Conservation (phyloP, 1,284 basidiomycete genomes). For the Ganoderma lucidum region DNA sequence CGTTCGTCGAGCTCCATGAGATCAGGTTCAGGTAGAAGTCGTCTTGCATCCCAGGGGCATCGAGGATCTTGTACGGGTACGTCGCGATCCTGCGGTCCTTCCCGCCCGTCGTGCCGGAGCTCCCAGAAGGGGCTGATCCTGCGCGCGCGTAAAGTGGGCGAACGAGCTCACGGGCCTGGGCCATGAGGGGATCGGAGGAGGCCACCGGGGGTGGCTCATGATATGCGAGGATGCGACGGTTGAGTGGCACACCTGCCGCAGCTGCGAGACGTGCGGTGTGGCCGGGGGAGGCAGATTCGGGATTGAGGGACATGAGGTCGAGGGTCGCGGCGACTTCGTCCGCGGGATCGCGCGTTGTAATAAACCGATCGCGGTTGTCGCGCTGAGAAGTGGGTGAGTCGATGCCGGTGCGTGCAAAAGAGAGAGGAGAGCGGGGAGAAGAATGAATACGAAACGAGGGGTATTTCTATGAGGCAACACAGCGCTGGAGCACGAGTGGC, state of each 20-base stretch:
- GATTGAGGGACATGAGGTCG: slow-evolving; percentile 67
- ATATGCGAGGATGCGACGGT: slow-evolving; percentile 79
- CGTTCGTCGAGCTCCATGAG: slow-evolving; percentile 7
- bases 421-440: slow-evolving; percentile 9
- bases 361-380: slow-evolving; percentile 75
- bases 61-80: slow-evolving; percentile 89
- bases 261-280: slow-evolving; percentile 80
- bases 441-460: background rate
- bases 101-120: slow-evolving; percentile 60
- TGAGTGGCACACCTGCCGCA: slow-evolving; percentile 76
- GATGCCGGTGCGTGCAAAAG: slow-evolving; percentile 13
- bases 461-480: background rate
- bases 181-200: slow-evolving; percentile 71
- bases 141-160: slow-evolving; percentile 77
- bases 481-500: slow-evolving; percentile 13
- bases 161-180: slow-evolving; percentile 76
- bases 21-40: slow-evolving; percentile 98
- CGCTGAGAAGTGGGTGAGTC: slow-evolving; percentile 37
- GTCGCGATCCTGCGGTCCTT: slow-evolving; percentile 85
- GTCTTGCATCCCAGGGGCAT: slow-evolving; percentile 94
- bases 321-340: slow-evolving; percentile 68
- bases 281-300: slow-evolving; percentile 69
- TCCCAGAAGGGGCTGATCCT: slow-evolving; percentile 65
- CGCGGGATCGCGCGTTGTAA: slow-evolving; percentile 68
- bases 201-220: slow-evolving; percentile 79